Percentiles rank a stretch among this genome's conserved stretches.
Evolutionary conservation across 306 rosid species (phyloP).

Genomic region (Neltuma alba): DNA sequence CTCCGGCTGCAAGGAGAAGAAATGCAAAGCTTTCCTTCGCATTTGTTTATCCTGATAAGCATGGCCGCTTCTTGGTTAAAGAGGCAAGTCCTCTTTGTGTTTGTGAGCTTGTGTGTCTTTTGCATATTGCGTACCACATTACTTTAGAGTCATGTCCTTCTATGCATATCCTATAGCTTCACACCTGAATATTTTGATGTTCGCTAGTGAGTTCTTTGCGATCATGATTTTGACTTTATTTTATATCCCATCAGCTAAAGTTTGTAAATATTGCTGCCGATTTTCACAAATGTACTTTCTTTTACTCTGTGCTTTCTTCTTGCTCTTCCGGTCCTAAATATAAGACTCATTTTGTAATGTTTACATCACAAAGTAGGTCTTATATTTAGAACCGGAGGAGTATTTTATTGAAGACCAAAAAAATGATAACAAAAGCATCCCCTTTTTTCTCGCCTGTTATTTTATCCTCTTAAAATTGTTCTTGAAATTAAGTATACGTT

Average conservation of each 20-base stretch:
- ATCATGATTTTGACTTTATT: neutral
- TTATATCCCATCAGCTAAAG: neutral
- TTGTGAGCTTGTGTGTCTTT: neutral
- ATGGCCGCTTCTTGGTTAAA: conserved; percentile 78
- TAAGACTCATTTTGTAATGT: too few species aligned
- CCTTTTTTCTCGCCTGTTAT: conserved; percentile 3
- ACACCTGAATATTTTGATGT: neutral
- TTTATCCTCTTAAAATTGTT: neutral
- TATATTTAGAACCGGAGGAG: too few species aligned
- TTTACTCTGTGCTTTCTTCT: neutral
- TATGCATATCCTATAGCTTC: neutral
- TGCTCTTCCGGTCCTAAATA: too few species aligned
- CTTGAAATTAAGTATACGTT: neutral
- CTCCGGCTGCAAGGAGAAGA: conserved; percentile 89
- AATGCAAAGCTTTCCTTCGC: conserved; percentile 91
- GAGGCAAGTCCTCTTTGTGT: conserved; percentile 53
- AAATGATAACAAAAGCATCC: neutral
- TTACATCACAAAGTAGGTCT: too few species aligned
- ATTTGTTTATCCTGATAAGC: conserved; percentile 93
- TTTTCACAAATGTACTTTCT: neutral
- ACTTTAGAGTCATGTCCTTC: neutral
- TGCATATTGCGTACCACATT: neutral
- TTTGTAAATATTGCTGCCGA: neutral
- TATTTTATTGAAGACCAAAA: neutral
- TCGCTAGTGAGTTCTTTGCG: neutral